Base-by-base conservation (phyloP, 768 basidiomycete species). In the Suillus weaverae region DNA sequence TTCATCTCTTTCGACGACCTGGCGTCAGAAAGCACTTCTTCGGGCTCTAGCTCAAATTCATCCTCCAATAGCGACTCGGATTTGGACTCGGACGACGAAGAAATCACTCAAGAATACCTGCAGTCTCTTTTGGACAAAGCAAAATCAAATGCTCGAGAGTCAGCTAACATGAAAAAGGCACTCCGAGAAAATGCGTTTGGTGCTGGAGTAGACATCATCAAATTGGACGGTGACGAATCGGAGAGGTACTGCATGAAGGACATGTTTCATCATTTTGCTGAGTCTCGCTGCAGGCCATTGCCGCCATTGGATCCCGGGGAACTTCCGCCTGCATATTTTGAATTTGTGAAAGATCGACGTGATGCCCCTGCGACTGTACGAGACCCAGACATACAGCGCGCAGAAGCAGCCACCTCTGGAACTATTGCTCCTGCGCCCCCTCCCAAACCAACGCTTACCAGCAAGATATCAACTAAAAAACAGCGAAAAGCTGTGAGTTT, bases 381-480 rank as follows among this genome's bases (percentile, higher is more conserved):
- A 44, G 90, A 93, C 75, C 85, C 88, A 38, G 90, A 88, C 57
- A 80, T 84, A 4, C 84, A 86, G 71, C 77, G 74, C 2, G 82
- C 81, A 13, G 82, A 84, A 74, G 78, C 79, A 64, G 83, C 84
- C 10, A 79, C 84, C n/a, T 81, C 85, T 14, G 81, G 81, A 26
- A 76, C 71, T 26, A 75, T 78, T 46, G 78, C 76, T 7, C 91
- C 89, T 53, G 82, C 85, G 36, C 85, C 88, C 5, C 91, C 90
- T 41, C 75, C 83, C 60, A 86, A 85, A 20, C 87, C 88, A 18
- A 83, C 85, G 14, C 81, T 83, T 51, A 85, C 85, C 43, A 90
- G 90, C 53, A 87, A 86, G 72, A 83, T 85, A 9, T 75, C 92
- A 51, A 94, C 89, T 16, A 92, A 86, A 72, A 89, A 83, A 68